These are phyloP conservation scores for Cyclocybe cylindracea DNA, from an alignment of 768 basidiomycete species.

Conservation along the genomic window DNA sequence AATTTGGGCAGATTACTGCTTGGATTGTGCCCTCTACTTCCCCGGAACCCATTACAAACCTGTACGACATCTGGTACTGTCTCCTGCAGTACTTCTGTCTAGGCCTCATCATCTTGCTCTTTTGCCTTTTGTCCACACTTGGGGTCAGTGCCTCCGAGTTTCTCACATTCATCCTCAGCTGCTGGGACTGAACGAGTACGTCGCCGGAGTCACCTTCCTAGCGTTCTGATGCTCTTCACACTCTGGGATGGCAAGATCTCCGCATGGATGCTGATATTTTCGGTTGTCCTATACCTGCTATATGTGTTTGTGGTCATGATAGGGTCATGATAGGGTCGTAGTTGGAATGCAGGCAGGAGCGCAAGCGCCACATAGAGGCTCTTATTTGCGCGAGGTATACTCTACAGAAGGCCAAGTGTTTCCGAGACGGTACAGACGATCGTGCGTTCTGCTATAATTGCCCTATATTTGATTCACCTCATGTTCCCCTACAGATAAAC, in stretches of 20 bases:
- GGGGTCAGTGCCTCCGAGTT: conserved; percentile 96
- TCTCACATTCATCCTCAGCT: conserved; percentile 93
- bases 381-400: conserved; percentile 61
- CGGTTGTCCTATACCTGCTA: conserved; percentile 71
- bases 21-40: conserved; percentile 39
- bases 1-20: no score
- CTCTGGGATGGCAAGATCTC: conserved; percentile 75
- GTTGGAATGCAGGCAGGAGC: conserved; percentile 64
- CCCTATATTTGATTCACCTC: conserved; percentile 1
- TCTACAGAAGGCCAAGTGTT: conserved; percentile 33
- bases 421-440: conserved; percentile 60
- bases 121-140: conserved; percentile 94
- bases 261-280: conserved; percentile 67
- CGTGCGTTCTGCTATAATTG: conserved; percentile 38
- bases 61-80: conserved; percentile 63
- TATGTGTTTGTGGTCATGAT: conserved; percentile 80
- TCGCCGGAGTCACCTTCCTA: conserved; percentile 95
- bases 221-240: conserved; percentile 85
- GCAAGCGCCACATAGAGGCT: conserved; percentile 45
- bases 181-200: conserved; percentile 87
- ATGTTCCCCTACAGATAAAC: conserved; percentile 28
- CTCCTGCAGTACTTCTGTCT: conserved; percentile 74
- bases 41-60: conserved; percentile 62
- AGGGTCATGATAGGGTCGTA: conserved; percentile 64
- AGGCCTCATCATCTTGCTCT: conserved; percentile 71